Base-by-base conservation (phyloP, 2,329 filamentous ascomycete genomes). In the Sphaerulina musiva region DNA sequence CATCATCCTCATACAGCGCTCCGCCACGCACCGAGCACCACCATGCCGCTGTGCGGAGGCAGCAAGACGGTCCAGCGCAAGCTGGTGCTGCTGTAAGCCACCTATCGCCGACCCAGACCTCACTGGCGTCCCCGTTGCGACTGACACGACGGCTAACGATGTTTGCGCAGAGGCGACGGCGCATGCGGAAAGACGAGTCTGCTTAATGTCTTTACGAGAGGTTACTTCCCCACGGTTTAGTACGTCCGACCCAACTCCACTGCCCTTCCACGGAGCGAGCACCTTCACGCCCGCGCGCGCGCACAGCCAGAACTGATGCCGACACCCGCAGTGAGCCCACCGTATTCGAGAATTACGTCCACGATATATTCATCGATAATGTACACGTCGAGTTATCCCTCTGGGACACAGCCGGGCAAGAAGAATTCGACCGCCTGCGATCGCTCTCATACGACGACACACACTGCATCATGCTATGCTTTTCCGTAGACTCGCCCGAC, bases 261-360 rank as follows among this genome's bases (percentile, higher is more conserved):
- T n/a, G 31, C 20, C 17, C 31, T 17, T 23, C 7, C 12, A 12
- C 43, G 51, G 54, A 57, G 36, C 48, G 14, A 8, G 3, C 32
- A 45, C 11, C 20, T 14, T 32, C 12, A 51, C 11, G 34, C 14
- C 14, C 14, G 14, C 14, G 14, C 14, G 14, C 14, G 14, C 14
- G 14, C 44, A 17, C 20, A 43, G 3, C 43, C 12, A 48, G 12
- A 2, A 17, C 29, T 43, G 12, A 38, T n/a, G n/a, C 39, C 9
- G 10, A 31, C 26, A 9, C 44, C 10, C 32, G 47, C 66, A 84
- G 80, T 76, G 91, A 97, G 74, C 93, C 93, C 51, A 98, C 92
- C 36, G 92, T 96, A 62, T 96, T 96, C 74, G 92, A 98, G 73
- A 98, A 98, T 75, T 98, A 97, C 73, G 92, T 98, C 60, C 92